Percentiles rank a stretch among this genome's conserved stretches.
Conservation (phyloP, 2,329 filamentous ascomycete genomes). For the Hypomyces perniciosus region DNA sequence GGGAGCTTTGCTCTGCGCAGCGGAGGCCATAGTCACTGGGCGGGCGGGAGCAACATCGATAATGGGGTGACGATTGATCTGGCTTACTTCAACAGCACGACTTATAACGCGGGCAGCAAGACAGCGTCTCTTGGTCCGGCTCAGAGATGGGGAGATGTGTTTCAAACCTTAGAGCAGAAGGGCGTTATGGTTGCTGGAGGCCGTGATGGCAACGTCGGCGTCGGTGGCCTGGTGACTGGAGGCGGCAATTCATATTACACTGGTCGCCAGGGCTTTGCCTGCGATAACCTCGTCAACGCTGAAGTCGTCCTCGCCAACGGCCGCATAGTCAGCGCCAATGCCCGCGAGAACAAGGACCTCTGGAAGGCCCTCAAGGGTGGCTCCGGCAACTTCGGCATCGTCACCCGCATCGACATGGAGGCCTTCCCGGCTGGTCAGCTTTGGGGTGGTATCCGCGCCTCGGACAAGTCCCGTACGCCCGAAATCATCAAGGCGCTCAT, state of each 20-base stretch:
- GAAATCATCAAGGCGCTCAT: conserved; percentile 9
- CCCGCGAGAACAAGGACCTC: conserved; percentile 30
- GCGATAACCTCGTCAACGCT: conserved; percentile 31
- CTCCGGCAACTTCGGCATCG: conserved; percentile 36
- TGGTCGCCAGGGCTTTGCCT: conserved; percentile 31
- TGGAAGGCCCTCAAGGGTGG: conserved; percentile 41
- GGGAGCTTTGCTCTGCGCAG: conserved; percentile 30
- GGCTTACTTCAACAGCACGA: conserved; percentile 27
- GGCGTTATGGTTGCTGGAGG: conserved; percentile 33
- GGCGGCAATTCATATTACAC: conserved; percentile 38
- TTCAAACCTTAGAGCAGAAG: conserved; percentile 24
- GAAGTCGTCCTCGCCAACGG: conserved; percentile 34
- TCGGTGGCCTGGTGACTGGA: conserved; percentile 16
- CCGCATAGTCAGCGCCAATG: conserved; percentile 31
- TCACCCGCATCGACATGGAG: conserved; percentile 21
- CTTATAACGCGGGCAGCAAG: conserved; percentile 24
- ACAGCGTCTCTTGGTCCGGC: conserved; percentile 32
- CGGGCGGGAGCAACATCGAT: conserved; percentile 31
- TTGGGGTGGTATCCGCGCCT: conserved; percentile 27
- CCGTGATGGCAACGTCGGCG: conserved; percentile 33
- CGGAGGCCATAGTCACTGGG: conserved; percentile 39
- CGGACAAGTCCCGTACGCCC: conserved; percentile 10
- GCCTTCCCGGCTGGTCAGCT: conserved; percentile 16
- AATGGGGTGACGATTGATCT: conserved; percentile 31
- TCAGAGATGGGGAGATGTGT: conserved; percentile 34